A percentile compares a stretch with the other conserved stretches of the same genome.
phyloP scores from a whole-genome alignment of 1,139 yeast genomes.

The Hemisphaericaspora xylanilytica region DNA sequence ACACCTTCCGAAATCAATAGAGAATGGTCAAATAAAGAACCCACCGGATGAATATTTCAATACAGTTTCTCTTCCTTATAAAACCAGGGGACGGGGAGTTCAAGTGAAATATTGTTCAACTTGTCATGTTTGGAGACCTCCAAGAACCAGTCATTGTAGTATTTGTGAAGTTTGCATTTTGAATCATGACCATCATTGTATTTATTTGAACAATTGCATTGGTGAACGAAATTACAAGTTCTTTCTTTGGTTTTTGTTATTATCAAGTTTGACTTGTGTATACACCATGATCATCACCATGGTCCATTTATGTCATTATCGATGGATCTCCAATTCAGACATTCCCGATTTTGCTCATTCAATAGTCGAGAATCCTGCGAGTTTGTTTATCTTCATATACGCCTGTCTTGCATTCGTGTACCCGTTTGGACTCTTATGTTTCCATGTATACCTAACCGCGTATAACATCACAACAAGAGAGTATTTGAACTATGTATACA shows the following conservation, averaged over 20 bases:
- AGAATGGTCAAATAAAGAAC: conserved; percentile 10
- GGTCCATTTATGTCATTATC: conserved; percentile 29
- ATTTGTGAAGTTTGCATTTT: conserved; percentile 45
- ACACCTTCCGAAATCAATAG: conserved; percentile 45
- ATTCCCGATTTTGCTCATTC: conserved; percentile 14
- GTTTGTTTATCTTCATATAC: conserved; percentile 49
- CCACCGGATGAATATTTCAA: conserved; percentile 65
- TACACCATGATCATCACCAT: conserved; percentile 26
- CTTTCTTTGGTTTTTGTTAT: conserved; percentile 41
- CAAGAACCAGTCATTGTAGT: conserved; percentile 44
- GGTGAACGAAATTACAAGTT: conserved; percentile 33
- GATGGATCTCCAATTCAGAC: conserved; percentile 3
- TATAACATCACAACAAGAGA: conserved; percentile 74
- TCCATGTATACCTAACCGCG: conserved; percentile 54
- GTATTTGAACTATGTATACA: conserved; percentile 42
- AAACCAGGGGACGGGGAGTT: conserved; percentile 24
- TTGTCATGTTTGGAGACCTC: conserved; percentile 49
- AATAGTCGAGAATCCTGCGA: conserved; percentile 34
- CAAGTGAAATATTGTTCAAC: conserved; percentile 46
- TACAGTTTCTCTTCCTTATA: conserved; percentile 53
- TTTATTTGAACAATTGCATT: conserved; percentile 41
- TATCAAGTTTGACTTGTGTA: conserved; percentile 21
- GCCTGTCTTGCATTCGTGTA: conserved; percentile 46
- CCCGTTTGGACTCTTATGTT: conserved; percentile 51
- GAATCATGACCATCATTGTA: conserved; percentile 44